Conservation (phyloP, 2,329 filamentous ascomycete species). For the Epichloe sibirici region DNA sequence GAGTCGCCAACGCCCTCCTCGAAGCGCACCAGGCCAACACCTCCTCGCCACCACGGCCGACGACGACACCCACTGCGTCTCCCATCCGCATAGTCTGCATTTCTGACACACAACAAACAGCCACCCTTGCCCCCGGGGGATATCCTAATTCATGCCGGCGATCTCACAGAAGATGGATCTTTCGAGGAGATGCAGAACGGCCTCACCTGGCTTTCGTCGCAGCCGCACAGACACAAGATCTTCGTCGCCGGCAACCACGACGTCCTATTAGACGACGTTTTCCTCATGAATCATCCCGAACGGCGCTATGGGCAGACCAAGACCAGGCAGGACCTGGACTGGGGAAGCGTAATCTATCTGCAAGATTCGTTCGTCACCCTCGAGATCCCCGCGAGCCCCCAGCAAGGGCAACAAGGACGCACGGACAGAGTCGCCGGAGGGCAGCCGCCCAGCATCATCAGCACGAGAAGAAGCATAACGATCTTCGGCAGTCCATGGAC, state of each 20-base stretch:
- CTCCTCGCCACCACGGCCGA: background rate
- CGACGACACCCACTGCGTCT: background rate
- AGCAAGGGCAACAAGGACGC: background rate
- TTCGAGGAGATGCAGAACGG: constrained; percentile 25
- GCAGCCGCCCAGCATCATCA: no score
- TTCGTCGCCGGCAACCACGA: constrained; percentile 37
- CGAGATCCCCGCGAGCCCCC: constrained; percentile 1
- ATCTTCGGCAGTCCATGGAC: constrained; percentile 16
- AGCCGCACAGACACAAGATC: constrained; percentile 30
- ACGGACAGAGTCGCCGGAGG: background rate
- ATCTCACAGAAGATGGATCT: constrained; percentile 33
- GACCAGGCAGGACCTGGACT: constrained; percentile 10
- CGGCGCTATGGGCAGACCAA: constrained; percentile 9
- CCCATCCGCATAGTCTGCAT: constrained; percentile 25
- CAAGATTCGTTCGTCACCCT: constrained; percentile 8
- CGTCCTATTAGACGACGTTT: constrained; percentile 17
- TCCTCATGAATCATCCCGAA: constrained; percentile 1
- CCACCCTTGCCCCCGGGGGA: constrained; percentile 29
- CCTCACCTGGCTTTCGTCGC: constrained; percentile 28
- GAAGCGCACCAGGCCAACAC: background rate
- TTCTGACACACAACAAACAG: constrained; percentile 31
- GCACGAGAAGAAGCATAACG: constrained; percentile 3
- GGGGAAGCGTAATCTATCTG: constrained; percentile 13
- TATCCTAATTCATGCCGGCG: constrained; percentile 35
- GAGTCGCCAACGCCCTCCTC: background rate